Evolutionary conservation across 2,329 filamentous ascomycete species (phyloP), one percentile per base, ranked within the genome.

Genomic region (Xylaria digitata): DNA sequence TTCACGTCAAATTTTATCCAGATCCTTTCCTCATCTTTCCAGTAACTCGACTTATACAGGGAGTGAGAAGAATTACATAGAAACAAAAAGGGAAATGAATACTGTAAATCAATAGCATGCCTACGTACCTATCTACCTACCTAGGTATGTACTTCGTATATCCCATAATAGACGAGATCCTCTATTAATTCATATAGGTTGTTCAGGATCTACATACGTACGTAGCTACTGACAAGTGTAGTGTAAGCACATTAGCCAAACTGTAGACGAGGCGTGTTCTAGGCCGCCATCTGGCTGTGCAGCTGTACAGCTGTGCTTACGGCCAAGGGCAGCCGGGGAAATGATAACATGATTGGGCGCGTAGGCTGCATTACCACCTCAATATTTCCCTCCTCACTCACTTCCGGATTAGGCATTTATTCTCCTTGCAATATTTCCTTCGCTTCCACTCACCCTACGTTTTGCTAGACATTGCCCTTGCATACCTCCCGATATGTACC

Each of bases 241-340:
- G 3, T 26, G 26, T 34, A 34, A 34, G 32, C 9, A 52, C 17
- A 52, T 9, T 30, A 26, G 26, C 23, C 11, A 49, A 23, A 30
- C n/a, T 42, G 43, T 19, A 63, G 34, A 30, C 3, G 23, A 48
- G 37, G 48, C 17, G 23, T n/a, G 19, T 53, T 59, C 61, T 53
- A 21, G 60, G 60, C 17, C 54, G n/a, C 13, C 46, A 23, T 48
- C 6, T 37, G 46, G 42, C 42, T 21, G 55, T 64, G 55, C 30
- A 53, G 32, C 48, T 45, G 54, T 63, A 48, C 30, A 53, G 42
- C 48, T 46, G 55, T 64, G 55, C 30, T 64, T 40, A 58, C 49
- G 19, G 23, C 54, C 40, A 30, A 15, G 37, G 9, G 42, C 23
- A 30, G 45, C 17, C 49, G 37, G 46, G 34, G 48, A 32, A 21